Base-by-base conservation (phyloP, 2,329 filamentous ascomycete genomes). In the Penicillium sp. region DNA sequence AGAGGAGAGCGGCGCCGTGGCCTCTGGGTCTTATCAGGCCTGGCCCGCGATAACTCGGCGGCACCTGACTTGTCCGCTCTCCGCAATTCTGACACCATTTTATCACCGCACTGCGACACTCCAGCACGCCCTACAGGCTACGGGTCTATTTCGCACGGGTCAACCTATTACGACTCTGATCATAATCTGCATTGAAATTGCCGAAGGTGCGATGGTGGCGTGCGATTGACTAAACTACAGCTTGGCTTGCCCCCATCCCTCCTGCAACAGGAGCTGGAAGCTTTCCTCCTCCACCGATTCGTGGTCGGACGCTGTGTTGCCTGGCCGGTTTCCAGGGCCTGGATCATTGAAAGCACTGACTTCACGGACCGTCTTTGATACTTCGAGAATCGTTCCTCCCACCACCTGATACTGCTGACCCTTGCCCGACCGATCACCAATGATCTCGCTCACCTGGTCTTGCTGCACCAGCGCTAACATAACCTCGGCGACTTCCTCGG, bases 401-500 rank as follows among this genome's bases (percentile, higher is more conserved):
- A 69, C 70, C 43, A 85, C 69, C 3, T 60, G 65, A 53, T 73
- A 76, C 43, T 71, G 69, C 6, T 58, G 64, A 1, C 69, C 74
- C 22, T 63, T 63, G n/a, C 71, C 70, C 10, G 66, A 64, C 38
- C 65, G 67, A 58, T 76, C 70, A 2, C 73, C 73, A 52, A 73
- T 75, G 22, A 68, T 71, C 59, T 73, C 69, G 58, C 71, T 71
- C 22, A 79, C 72, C 34, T 78, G 74, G 4, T 79, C 73, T 48
- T 84, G 81, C 61, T 84, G 81, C 39, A 86, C 73, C 58, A 84
- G 80, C 41, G 79, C 76, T 57, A 86, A 61, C 85, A 88, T 87
- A 2, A 82, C 83, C 43, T 81, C 77, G 0, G 84, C 85, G 0
- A 88, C 85, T 65, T 87, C 83, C 64, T 87, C 84, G 0, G 85